Conservation (phyloP, 192 early-diverging fungal species). For the Gamsiella multidivaricata region DNA sequence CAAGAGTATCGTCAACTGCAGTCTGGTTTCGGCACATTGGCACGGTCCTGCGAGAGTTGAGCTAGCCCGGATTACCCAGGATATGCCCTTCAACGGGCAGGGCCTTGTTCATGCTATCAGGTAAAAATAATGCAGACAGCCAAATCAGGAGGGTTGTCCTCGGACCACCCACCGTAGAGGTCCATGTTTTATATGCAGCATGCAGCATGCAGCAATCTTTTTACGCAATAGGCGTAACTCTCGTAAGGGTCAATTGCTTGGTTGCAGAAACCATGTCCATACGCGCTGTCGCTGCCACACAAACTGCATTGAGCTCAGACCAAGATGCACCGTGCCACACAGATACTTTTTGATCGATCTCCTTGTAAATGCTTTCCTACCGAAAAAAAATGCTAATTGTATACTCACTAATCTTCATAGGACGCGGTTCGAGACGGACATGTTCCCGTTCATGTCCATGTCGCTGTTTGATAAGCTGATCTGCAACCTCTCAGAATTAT, state of each 20-base stretch:
- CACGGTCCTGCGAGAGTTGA: constrained; percentile 30
- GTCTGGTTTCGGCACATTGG: constrained; percentile 43
- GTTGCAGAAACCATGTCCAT: too few species aligned
- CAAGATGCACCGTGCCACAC: too few species aligned
- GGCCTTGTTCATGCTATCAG: constrained; percentile 47
- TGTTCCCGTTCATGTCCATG: constrained; percentile 42
- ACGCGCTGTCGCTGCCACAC: too few species aligned
- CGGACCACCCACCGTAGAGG: too few species aligned
- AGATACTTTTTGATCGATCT: neutral
- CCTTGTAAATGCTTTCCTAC: neutral
- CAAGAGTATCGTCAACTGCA: constrained; percentile 46
- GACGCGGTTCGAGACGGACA: constrained; percentile 36
- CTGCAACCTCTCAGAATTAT: constrained; percentile 44
- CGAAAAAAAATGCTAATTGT: neutral
- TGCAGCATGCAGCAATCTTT: too few species aligned
- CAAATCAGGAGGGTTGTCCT: neutral
- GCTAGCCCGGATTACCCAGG: constrained; percentile 17
- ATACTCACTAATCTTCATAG: constrained; percentile 2
- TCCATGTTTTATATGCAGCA: too few species aligned
- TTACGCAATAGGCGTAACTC: too few species aligned
- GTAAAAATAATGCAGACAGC: constrained; percentile 13
- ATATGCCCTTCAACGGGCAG: constrained; percentile 41
- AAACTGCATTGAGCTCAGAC: too few species aligned
- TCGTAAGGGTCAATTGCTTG: too few species aligned
- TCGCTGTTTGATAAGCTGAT: constrained; percentile 40